Base-by-base conservation (phyloP, 257 asterid genomes). In the Coffea eugenioides region DNA sequence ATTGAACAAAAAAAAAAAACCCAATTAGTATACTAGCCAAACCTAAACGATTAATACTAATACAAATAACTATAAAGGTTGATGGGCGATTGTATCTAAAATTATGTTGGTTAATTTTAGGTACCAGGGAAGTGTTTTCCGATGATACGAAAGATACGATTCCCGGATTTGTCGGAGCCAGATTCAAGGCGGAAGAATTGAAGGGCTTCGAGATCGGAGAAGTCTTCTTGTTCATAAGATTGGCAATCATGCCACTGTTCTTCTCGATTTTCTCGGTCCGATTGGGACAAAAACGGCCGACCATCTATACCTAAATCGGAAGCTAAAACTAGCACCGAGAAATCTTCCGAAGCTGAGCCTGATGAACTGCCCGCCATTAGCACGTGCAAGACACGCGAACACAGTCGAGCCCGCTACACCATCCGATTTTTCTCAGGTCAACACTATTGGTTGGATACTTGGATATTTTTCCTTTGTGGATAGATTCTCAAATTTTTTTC, bases 71-170 rank as follows among this genome's bases (percentile, higher is more conserved):
- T 21, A 21, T 10, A 48, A 48, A 48, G 12, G 52, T 51, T 51
- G 4, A 11, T 14, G 11, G 18, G 56, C 11, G 56, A 51, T 51
- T 51, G 56, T 11, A 51, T 51, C 14, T 10, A 15, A 11, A 11
- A 11, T 13, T 51, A 12, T 51, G 4, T 12, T 51, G 13, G 52
- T 11, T 7, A 71, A 2, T 66, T 39, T 49, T 36, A 86, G 82
- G 69, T 89, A 95, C 98, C 99, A 2, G 97, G 97, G 69, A 95
- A 95, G 82, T 93, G 90, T 88, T 93, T 95, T 27, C 99, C 99
- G 71, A 95, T 92, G 80, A 95, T 87, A 69, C 97, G 99, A 48
- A 93, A 87, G 77, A 95, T 91, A 48, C 92, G 97, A 78, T 89
- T 90, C 52, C 97, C 97, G 54, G 89, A 68, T 43, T 84, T 92